A percentile compares a stretch with the other conserved stretches of the same genome.
Evolutionary conservation across 805 yeast species (phyloP).

Genomic region (Hanseniaspora occidentalis): DNA sequence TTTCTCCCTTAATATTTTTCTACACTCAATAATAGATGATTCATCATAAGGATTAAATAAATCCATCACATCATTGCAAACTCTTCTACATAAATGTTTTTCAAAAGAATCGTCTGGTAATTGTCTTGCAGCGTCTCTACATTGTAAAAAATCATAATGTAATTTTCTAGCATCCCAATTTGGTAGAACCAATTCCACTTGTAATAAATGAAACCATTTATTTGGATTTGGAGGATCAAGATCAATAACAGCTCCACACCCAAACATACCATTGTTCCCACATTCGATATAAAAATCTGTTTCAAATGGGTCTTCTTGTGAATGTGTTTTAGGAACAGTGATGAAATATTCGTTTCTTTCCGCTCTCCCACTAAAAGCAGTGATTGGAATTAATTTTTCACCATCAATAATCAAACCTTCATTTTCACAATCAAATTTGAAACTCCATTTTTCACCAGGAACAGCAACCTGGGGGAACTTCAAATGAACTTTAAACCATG

Average conservation of each 20-base stretch:
- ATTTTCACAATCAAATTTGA: conserved; percentile 76
- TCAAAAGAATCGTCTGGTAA: conserved; percentile 66
- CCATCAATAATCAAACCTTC: conserved; percentile 68
- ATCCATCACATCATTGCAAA: conserved; percentile 77
- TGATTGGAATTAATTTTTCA: conserved; percentile 35
- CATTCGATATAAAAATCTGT: conserved; percentile 73
- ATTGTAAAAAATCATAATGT: conserved; percentile 71
- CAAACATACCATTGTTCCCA: conserved; percentile 92
- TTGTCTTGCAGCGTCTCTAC: conserved; percentile 87
- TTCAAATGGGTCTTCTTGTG: conserved; percentile 12
- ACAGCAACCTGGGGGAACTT: conserved; percentile 27
- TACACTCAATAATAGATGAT: conserved; percentile 43
- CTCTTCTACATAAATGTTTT: conserved; percentile 65
- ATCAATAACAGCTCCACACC: conserved; percentile 47
- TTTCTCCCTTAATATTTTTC: conserved; percentile 44
- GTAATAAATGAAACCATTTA: conserved; percentile 51
- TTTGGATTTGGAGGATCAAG: conserved; percentile 63
- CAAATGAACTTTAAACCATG: conserved; percentile 75
- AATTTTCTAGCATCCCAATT: conserved; percentile 69
- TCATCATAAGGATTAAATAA: conserved; percentile 63
- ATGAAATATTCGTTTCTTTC: conserved; percentile 58
- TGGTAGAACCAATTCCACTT: conserved; percentile 73
- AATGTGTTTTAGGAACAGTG: not conserved
- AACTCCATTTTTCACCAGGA: conserved; percentile 34
- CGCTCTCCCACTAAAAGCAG: conserved; percentile 75